Evolutionary conservation across 139 green algal species (phyloP), one percentile per base, ranked within the genome.

Genomic region (Chlorella sp.): DNA sequence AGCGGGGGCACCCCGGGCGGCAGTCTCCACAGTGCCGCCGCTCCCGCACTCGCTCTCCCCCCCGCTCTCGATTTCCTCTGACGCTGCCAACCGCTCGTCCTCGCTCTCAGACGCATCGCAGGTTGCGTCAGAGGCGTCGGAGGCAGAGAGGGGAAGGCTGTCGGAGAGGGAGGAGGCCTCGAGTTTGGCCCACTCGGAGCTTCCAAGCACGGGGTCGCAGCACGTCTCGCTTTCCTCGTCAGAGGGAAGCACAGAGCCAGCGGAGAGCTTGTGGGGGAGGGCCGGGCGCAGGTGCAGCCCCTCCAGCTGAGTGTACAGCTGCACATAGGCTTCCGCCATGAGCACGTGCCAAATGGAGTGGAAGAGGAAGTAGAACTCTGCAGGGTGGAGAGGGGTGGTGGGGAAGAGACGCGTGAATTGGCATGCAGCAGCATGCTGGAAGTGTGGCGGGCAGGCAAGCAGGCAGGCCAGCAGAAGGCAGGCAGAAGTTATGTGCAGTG

Each of bases 311-410:
- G 28, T 39, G 76, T 90, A 92, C 19, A 92, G 84, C 66, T 85
- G 28, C 15, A 69, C 24, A 34, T 84, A 90, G 48, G 3, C 92
- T 3, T 64, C 66, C n/a, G 90, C 91, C 61, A 94, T 75, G 19
- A 90, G 66, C 14, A 92, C 24, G 66, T 93, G 91, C 90, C 90
- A 94, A 18, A 94, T 18, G 79, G 77, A 89, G 87, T 94, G 91
- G 87, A 92, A 94, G 11, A 93, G 84, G 85, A 87, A 94, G 87
- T 93, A 94, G 42, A 69, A n/a, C 37, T 53, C 84, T 64, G 36
- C 66, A 80, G 42, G 79, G 42, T 37, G 79, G 30, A 48, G 14
- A n/a, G 32, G 71, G 7, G 71, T 40, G n/a, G 22, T 9, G 39
- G 3, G 22, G 7, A 18, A 32, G 3, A 76, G 68, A 14, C 21